These are phyloP conservation scores for Aethionema arabicum DNA, from an alignment of 345 rosid genomes.

Conservation along the genomic window DNA sequence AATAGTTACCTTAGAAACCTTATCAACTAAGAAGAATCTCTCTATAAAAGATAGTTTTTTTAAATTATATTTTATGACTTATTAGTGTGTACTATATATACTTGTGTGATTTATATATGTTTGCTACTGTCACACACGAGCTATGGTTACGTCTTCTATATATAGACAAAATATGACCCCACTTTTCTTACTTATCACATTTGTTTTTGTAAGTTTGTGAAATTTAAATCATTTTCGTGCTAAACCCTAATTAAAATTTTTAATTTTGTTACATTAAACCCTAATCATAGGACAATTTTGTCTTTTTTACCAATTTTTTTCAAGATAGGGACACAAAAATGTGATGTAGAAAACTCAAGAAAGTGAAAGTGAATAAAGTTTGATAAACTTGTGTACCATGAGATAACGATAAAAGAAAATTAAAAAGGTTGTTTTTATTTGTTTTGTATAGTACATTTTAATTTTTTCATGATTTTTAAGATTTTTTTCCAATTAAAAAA, in stretches of 20 bases:
- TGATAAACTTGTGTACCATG: slow-evolving; percentile 7
- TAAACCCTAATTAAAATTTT: slow-evolving; percentile 19
- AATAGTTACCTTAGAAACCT: slow-evolving; percentile 36
- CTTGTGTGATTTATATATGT: slow-evolving; percentile 13
- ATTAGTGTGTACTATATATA: slow-evolving; percentile 16
- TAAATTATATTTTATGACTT: neutral
- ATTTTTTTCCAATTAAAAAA: too few species aligned
- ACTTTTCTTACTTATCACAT: neutral
- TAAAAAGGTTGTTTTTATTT: neutral
- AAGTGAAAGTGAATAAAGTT: slow-evolving; percentile 22
- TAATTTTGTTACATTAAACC: too few species aligned
- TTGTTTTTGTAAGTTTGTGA: slow-evolving; percentile 7
- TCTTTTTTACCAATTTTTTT: slow-evolving; percentile 26
- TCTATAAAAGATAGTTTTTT: slow-evolving; percentile 2
- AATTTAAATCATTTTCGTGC: neutral
- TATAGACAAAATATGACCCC: slow-evolving; percentile 35
- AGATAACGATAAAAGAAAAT: slow-evolving; percentile 26
- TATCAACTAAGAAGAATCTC: slow-evolving; percentile 23
- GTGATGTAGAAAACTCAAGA: slow-evolving; percentile 19
- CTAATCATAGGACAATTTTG: neutral
- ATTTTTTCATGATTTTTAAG: too few species aligned
- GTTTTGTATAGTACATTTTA: too few species aligned
- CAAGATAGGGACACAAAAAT: slow-evolving; percentile 10
- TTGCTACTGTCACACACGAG: slow-evolving; percentile 34
- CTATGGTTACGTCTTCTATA: slow-evolving; percentile 34